Base-by-base conservation (phyloP, 192 early-diverging fungal species). In the Rhizophagus sp. region DNA sequence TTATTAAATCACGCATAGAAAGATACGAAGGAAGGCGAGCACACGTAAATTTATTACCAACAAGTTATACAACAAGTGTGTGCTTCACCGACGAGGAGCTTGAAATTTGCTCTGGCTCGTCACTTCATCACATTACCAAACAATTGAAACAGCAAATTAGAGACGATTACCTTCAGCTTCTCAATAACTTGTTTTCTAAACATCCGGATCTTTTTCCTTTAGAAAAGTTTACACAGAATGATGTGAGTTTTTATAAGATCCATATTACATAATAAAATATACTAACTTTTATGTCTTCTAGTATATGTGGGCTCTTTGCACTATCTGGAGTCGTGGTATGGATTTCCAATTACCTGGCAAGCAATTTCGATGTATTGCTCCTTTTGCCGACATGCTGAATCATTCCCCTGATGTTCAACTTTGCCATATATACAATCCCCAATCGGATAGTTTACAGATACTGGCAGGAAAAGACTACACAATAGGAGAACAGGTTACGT, bases 271-370 rank as follows among this genome's bases (percentile, higher is more conserved):
- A 47, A 47, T 47, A 12, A 2, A 47, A 12, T 12, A 12, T 11
- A 47, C 44, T 47, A 39, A n/a, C 27, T 65, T n/a, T 50, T n/a
- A 41, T 76, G 30, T 62, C 36, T 34, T 64, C 10, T 27, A 76
- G 75, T 86, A 85, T 76, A 76, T 33, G 30, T 85, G 84, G 84
- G 84, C 84, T n/a, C 82, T 85, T 27, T 84, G 76, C 49, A 85
- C 84, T 7, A 63, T 85, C 63, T 85, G 84, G 84, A 70, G 63
- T 24, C 81, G 84, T 19, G 79, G 62, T 25, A 83, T 85, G 82
- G 84, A 85, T 65, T 85, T 85, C 62, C 41, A 52, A 12, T 3
- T 83, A 62, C 66, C 82, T 8, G 76, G 27, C 34, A 52, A 34
- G 10, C 64, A 67, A 13, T 36, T 86, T 34, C 68, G 85, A 34